Evolutionary conservation across 1,139 yeast genomes (phyloP).

Genomic region (Komagataea norvegica): DNA sequence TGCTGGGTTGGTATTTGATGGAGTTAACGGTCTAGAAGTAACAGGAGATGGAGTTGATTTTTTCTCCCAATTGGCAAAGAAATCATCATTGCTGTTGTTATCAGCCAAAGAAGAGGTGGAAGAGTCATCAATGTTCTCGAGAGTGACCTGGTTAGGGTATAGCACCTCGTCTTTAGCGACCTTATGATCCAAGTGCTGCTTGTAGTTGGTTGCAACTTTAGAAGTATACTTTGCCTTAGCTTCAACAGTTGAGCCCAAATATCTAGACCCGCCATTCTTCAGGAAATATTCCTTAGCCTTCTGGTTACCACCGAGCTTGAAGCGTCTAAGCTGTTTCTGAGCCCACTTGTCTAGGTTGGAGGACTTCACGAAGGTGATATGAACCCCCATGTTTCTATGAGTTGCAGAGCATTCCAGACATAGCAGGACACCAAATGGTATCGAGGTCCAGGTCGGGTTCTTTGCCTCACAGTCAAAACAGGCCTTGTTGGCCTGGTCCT

Average conservation of each 20-base stretch:
- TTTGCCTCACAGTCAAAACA: constrained; percentile 94
- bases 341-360: constrained; percentile 93
- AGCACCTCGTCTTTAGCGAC: constrained; percentile 61
- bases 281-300: constrained; percentile 76
- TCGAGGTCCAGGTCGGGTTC: constrained; percentile 98
- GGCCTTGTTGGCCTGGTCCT: constrained; percentile 69
- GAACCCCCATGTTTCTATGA: constrained; percentile 94
- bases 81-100: constrained; percentile 60
- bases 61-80: constrained; percentile 88
- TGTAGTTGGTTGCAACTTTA: constrained; percentile 70
- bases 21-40: constrained; percentile 31
- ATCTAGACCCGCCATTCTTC: constrained; percentile 80
- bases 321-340: constrained; percentile 77
- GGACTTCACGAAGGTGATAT: constrained; percentile 90
- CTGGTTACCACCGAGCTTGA: constrained; percentile 91
- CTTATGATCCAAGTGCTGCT: constrained; percentile 68
- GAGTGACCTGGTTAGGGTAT: constrained; percentile 62
- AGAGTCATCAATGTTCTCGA: constrained; percentile 49
- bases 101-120: constrained; percentile 31
- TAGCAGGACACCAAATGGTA: constrained; percentile 88
- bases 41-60: constrained; percentile 28
- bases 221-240: constrained; percentile 79
- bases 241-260: constrained; percentile 50
- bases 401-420: constrained; percentile 96
- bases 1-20: constrained; percentile 18